Evolutionary conservation across 208 protist genomes (phyloP), one percentile per base, ranked within the genome.

Genomic region (Trypanosoma lewisi): DNA sequence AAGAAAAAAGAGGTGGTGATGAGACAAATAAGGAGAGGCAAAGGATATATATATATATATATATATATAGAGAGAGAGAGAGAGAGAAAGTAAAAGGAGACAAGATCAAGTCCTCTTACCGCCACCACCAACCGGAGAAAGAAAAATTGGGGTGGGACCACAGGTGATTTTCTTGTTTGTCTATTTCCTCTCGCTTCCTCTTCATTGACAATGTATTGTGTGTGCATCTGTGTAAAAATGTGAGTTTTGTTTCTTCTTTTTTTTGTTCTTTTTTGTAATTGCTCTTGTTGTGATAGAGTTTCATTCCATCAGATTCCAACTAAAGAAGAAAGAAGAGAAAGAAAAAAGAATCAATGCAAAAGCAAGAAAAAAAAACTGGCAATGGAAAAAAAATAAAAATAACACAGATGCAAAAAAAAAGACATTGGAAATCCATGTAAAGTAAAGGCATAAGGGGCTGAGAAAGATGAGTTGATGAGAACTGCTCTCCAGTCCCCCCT

Each of bases 1-100:
- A 39, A 68, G 27, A 67, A 59, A 68, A 68, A 31, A 17, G 31
- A 54, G 17, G 17, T 5, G 48, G 9, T 53, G 27, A 33, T 3
- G 48, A 53, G 23, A 53, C 9, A 50, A 19, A 50, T 25, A 50
- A 50, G 19, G 21, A 50, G 7, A 19, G 21, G n/a, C 44, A 23
- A 50, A 23, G 21, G 7, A 50, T 47, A 44, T 30, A 47, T 17
- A 47, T 59, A 30, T 45, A 47, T 44, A 47, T 36, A 36, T 33
- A 54, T 54, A 54, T 28, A 52, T 8, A 50, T 8, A 50, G 36
- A 41, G 36, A 50, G 19, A 23, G 9, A 23, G n/a, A 50, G 44
- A 50, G 21, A 50, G 19, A 50, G n/a, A 50, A 50, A 50, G 19
- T 23, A 50, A 50, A 50, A 50, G 6, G 7, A 50, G n/a, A 19